A percentile compares a stretch with the other conserved stretches of the same genome.
phyloP scores from a whole-genome alignment of 345 rosid species.

The Clarkia xantiana region DNA sequence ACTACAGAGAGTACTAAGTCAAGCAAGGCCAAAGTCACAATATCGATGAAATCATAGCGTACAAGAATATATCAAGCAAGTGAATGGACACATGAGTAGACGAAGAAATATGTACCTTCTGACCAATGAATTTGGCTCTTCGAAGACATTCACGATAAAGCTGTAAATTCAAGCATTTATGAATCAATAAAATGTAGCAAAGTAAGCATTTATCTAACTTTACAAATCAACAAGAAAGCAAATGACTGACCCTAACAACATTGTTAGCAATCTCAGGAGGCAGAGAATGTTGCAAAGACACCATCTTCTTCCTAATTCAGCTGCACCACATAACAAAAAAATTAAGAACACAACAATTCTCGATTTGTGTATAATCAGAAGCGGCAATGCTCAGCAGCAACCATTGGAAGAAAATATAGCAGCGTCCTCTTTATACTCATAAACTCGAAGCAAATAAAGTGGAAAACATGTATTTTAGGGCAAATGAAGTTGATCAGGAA shows the following conservation, averaged over 20 bases:
- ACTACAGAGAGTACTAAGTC: too few species aligned
- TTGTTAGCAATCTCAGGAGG: slow-evolving; percentile 95
- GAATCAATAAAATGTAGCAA: neutral
- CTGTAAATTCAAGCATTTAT: slow-evolving; percentile 21
- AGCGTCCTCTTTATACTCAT: too few species aligned
- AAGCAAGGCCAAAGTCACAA: neutral
- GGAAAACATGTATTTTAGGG: too few species aligned
- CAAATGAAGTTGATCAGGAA: too few species aligned
- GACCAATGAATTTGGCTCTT: slow-evolving; percentile 77
- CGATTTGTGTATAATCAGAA: too few species aligned
- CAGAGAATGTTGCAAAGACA: slow-evolving; percentile 69
- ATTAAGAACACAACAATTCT: too few species aligned
- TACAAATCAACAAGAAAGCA: neutral
- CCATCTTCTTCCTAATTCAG: slow-evolving; percentile 26
- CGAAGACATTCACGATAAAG: slow-evolving; percentile 95
- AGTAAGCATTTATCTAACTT: neutral
- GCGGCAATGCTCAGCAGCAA: too few species aligned
- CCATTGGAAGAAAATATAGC: too few species aligned
- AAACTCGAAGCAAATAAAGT: too few species aligned
- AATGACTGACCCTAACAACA: slow-evolving; percentile 56
- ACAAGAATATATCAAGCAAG: neutral
- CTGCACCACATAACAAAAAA: too few species aligned
- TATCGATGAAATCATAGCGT: neutral
- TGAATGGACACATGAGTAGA: neutral
- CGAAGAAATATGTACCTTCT: slow-evolving; percentile 26